Conservation (phyloP, 192 early-diverging fungal species). For the Linnemannia schmuckeri region DNA sequence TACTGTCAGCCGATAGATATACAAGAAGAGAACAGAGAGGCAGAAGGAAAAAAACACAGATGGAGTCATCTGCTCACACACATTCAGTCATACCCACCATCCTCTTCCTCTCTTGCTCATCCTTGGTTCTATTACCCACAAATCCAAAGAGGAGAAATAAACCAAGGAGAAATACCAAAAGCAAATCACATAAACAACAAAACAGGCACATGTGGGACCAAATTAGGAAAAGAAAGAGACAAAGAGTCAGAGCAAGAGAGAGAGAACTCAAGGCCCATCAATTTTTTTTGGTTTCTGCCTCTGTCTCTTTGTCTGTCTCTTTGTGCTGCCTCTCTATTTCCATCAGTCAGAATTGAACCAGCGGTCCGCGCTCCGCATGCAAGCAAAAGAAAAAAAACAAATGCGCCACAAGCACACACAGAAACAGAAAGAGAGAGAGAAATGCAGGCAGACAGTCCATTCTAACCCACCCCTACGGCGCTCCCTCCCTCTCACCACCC, state of each 20-base stretch:
- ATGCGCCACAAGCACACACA: background rate
- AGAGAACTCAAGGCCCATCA: background rate
- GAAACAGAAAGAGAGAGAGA: background rate
- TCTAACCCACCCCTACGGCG: background rate
- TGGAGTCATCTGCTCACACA: background rate
- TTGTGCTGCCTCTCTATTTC: background rate
- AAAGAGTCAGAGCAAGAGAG: background rate
- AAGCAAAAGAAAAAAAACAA: background rate
- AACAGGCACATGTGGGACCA: background rate
- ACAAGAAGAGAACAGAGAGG: background rate
- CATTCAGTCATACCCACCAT: background rate
- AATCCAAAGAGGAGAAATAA: background rate
- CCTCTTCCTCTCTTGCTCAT: background rate
- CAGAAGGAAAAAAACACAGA: background rate
- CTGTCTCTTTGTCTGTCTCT: background rate
- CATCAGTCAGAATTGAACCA: background rate
- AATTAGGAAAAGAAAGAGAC: background rate
- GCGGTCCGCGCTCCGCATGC: background rate
- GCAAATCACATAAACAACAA: background rate
- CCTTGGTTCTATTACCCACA: background rate
- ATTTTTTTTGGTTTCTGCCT: background rate
- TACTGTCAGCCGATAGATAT: constrained; percentile 4
- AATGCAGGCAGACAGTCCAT: background rate
- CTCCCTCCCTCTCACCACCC: background rate
- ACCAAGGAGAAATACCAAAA: background rate